Evolutionary conservation across 176 grass and related monocot species (phyloP).

Genomic region (Aegilops tauschii): DNA sequence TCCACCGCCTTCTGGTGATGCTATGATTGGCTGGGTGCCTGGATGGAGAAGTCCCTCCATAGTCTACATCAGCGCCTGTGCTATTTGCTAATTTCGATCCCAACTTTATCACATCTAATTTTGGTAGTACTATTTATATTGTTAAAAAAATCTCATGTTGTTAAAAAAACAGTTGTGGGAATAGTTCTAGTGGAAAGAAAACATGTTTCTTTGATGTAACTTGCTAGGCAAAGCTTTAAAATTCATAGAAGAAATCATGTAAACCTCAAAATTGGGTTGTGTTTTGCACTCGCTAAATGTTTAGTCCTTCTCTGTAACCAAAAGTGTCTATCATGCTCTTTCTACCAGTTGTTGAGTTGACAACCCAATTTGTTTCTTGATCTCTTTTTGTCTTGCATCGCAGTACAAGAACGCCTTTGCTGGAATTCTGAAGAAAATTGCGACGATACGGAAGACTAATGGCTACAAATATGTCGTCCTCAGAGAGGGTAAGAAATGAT

Average conservation of each 20-base stretch:
- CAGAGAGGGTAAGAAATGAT: conserved; percentile 61
- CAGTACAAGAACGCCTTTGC: conserved; percentile 76
- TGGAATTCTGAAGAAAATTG: conserved; percentile 70
- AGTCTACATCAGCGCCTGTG: background rate
- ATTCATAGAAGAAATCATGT: background rate
- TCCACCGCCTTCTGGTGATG: background rate
- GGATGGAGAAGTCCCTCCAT: background rate
- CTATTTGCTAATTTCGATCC: background rate
- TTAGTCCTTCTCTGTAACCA: background rate
- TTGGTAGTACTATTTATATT: background rate
- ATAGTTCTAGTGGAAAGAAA: background rate
- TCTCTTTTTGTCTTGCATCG: background rate
- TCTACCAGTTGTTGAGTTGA: background rate
- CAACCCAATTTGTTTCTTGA: background rate
- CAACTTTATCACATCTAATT: background rate
- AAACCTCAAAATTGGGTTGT: background rate
- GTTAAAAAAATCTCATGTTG: background rate
- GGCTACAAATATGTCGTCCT: conserved; percentile 69
- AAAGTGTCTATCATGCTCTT: background rate
- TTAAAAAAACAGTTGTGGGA: no score
- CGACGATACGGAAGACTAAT: conserved; percentile 75
- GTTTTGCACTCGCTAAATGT: background rate
- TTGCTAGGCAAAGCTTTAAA: background rate
- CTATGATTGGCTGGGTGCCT: background rate
- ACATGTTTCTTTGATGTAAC: background rate